Base-by-base conservation (phyloP, 306 rosid genomes). In the Cyclanthera cordifolia region DNA sequence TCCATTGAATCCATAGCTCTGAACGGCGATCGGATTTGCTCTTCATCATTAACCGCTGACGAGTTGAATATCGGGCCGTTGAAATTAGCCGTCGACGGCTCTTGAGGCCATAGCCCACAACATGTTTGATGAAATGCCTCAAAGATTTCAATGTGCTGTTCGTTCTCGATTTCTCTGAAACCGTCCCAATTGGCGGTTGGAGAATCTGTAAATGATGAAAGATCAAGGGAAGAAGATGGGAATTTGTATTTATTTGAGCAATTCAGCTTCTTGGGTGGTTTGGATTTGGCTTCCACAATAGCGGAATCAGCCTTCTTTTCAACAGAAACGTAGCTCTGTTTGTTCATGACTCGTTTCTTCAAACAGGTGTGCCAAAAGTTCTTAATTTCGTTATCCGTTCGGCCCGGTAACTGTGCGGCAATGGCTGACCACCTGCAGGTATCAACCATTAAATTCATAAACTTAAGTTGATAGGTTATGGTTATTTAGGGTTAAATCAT, bases 281-380 rank as follows among this genome's bases (percentile, higher is more conserved):
- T 81, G 53, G 84, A 79, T 74, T 82, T 80, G 74, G 77, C 66
- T 68, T 80, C 59, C n/a, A 81, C 69, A 59, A 79, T 78, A n/a
- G 85, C 79, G 59, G 67, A 24, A 79, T 73, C 75, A 32, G 37
- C 37, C 37, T 32, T 32, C 37, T 32, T 4, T 32, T 32, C 4
- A 2, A 4, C 37, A 32, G 3, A 32, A 32, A 32, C 37, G 17
- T 60, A 30, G 9, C 50, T 58, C 28, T 78, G 52, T 76, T 81
- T 78, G 8, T 76, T 67, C 12, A 69, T 1, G 0, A 16, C 74
- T 69, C 84, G 82, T 86, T 93, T 94, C 87, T 90, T 94, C 87
- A 94, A 83, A 76, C 88, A 87, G 14, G 99, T 94, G 75, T 90
- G 99, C 99, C 99, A 94, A 16, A 93, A 96, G 71, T 89, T 93